A percentile compares a stretch with the other conserved stretches of the same genome.
Conservation (phyloP, 78 protist genomes). For the Cavenderia fasciculata region DNA sequence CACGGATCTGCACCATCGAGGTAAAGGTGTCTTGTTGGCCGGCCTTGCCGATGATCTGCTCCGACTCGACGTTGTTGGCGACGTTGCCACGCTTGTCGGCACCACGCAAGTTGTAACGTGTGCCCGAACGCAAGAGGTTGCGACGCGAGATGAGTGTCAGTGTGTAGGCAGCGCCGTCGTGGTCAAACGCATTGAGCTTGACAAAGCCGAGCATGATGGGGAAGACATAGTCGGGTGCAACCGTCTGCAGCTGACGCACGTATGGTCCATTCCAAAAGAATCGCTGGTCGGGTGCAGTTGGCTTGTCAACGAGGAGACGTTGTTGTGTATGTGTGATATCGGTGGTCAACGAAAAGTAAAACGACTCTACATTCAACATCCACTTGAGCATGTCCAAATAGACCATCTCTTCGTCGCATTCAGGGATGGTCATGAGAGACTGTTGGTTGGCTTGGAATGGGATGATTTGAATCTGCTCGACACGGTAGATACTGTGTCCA, state of each 20-base stretch:
- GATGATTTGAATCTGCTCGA: background rate
- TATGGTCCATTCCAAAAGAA: constrained; percentile 73
- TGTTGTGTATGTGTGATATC: constrained; percentile 79
- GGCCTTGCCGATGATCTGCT: constrained; percentile 15
- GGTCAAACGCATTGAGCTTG: background rate
- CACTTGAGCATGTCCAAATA: constrained; percentile 55
- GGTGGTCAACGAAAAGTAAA: constrained; percentile 70
- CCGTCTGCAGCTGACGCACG: background rate
- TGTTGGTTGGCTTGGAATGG: constrained; percentile 59
- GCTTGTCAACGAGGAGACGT: constrained; percentile 17
- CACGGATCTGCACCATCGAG: constrained; percentile 80
- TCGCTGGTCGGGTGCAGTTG: constrained; percentile 24
- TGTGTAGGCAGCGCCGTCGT: background rate
- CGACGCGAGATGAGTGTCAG: constrained; percentile 74
- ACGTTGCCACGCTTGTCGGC: constrained; percentile 78
- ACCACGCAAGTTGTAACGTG: constrained; percentile 81
- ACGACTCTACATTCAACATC: background rate
- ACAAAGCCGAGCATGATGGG: constrained; percentile 70
- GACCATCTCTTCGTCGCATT: constrained; percentile 39
- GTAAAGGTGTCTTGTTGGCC: constrained; percentile 44
- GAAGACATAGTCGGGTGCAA: background rate
- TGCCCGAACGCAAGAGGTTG: constrained; percentile 56
- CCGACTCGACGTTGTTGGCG: constrained; percentile 75
- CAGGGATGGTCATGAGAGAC: constrained; percentile 46
- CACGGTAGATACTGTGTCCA: constrained; percentile 14